Conservation (phyloP, 352 stramenopile species). For the Phytophthora tentaculata region DNA sequence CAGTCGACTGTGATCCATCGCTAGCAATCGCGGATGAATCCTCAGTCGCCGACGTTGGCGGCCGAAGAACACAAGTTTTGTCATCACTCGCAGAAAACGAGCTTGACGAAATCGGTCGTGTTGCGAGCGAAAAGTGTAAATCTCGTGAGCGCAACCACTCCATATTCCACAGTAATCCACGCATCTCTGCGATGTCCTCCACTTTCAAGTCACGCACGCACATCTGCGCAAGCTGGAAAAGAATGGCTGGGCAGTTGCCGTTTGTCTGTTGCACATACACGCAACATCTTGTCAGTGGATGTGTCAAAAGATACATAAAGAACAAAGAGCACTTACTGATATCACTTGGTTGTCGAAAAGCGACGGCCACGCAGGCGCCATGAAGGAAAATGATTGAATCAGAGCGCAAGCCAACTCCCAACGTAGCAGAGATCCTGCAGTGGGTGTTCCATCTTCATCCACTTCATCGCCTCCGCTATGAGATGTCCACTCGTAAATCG, state of each 20-base stretch:
- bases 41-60: constrained; percentile 24
- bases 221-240: constrained; percentile 72
- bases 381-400: constrained; percentile 59
- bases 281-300: constrained; percentile 1
- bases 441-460: constrained; percentile 10
- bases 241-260: constrained; percentile 59
- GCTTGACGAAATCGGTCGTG: constrained; percentile 49
- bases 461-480: constrained; percentile 11
- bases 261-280: constrained; percentile 44
- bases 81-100: constrained; percentile 42
- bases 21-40: constrained; percentile 8
- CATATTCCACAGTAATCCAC: constrained; percentile 46
- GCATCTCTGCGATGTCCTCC: constrained; percentile 42
- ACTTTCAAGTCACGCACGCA: constrained; percentile 49
- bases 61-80: constrained; percentile 36
- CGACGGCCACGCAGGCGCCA: constrained; percentile 52
- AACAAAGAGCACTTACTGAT: constrained; percentile 38
- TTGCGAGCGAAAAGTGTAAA: constrained; percentile 51
- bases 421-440: constrained; percentile 31
- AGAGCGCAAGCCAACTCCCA: constrained; percentile 62
- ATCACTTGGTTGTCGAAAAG: constrained; percentile 74
- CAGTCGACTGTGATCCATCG: constrained; percentile 12
- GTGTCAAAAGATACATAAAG: neutral
- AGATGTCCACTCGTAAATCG: constrained; percentile 49
- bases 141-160: constrained; percentile 52